A percentile compares a stretch with the other conserved stretches of the same genome.
These are phyloP conservation scores for Lentinula novae-zelandiae DNA, from an alignment of 1,284 basidiomycete species.

Conservation along the genomic window DNA sequence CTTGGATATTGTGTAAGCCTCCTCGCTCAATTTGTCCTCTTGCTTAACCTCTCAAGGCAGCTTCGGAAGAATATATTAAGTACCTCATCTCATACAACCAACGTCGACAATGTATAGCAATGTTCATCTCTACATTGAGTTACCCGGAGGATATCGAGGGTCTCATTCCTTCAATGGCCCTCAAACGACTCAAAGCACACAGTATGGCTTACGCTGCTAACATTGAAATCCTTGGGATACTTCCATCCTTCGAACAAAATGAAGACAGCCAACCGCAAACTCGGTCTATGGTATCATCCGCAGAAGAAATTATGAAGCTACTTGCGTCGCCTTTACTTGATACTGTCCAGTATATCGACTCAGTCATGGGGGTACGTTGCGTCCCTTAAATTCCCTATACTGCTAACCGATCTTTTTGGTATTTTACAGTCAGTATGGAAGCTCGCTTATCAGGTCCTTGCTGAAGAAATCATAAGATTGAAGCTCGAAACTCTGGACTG, in stretches of 20 bases:
- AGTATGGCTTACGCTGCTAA: slow-evolving; percentile 37
- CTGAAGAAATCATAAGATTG: not conserved
- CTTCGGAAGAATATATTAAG: slow-evolving; percentile 28
- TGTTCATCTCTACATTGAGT: slow-evolving; percentile 29
- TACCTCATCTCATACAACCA: not conserved
- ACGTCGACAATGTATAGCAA: slow-evolving; percentile 23
- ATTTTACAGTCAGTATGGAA: not conserved
- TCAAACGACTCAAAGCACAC: slow-evolving; percentile 34
- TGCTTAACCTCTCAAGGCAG: slow-evolving; percentile 21
- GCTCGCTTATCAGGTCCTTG: not conserved
- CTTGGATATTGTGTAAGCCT: slow-evolving; percentile 27
- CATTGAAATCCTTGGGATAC: slow-evolving; percentile 37
- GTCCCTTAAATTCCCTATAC: not conserved
- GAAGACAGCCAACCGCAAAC: not conserved
- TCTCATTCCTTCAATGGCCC: slow-evolving; percentile 26
- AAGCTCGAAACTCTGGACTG: not conserved
- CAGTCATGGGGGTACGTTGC: slow-evolving; percentile 2
- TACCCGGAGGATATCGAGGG: slow-evolving; percentile 13
- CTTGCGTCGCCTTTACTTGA: slow-evolving; percentile 25
- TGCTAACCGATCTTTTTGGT: not conserved
- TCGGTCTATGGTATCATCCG: not conserved
- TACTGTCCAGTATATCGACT: slow-evolving; percentile 32
- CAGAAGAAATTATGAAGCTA: not conserved
- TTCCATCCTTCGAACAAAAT: not conserved
- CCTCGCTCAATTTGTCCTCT: not conserved